Conservation (phyloP, 116 monocot species). For the Posidonia oceanica region DNA sequence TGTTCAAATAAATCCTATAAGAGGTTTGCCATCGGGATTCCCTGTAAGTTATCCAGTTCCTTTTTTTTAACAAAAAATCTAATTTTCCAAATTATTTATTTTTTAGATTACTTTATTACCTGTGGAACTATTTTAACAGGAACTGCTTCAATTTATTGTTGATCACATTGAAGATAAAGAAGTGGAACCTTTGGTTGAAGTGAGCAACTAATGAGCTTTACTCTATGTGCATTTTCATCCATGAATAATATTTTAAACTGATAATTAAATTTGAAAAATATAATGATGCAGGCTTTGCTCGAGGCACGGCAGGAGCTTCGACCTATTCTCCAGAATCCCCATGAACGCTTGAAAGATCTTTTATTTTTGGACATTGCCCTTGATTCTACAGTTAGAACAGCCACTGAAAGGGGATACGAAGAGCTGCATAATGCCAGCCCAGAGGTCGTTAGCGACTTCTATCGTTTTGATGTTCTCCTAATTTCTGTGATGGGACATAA, state of each 20-base stretch:
- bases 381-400: conserved; percentile 91
- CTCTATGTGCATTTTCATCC: neutral
- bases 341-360: conserved; percentile 83
- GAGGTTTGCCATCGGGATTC: conserved; percentile 84
- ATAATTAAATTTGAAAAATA: neutral
- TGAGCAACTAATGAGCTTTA: conserved; percentile 14
- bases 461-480: neutral
- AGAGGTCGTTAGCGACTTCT: conserved; percentile 31
- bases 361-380: conserved; percentile 95
- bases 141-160: conserved; percentile 57
- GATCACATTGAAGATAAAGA: conserved; percentile 75
- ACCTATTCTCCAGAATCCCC: conserved; percentile 44
- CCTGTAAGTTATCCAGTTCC: conserved; percentile 34
- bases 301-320: conserved; percentile 78
- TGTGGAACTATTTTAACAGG: conserved; percentile 24
- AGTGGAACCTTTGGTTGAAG: conserved; percentile 87
- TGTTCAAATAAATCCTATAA: conserved; percentile 87
- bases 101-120: neutral
- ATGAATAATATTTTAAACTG: neutral
- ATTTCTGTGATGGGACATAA: too few relatives aligned
- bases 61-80: conserved; percentile 4
- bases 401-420: conserved; percentile 77
- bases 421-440: conserved; percentile 70
- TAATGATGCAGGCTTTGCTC: conserved; percentile 47
- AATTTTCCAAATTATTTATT: neutral